Evolutionary conservation across 176 grass and related monocot species (phyloP).

Genomic region (Aegilops sharonensis): DNA sequence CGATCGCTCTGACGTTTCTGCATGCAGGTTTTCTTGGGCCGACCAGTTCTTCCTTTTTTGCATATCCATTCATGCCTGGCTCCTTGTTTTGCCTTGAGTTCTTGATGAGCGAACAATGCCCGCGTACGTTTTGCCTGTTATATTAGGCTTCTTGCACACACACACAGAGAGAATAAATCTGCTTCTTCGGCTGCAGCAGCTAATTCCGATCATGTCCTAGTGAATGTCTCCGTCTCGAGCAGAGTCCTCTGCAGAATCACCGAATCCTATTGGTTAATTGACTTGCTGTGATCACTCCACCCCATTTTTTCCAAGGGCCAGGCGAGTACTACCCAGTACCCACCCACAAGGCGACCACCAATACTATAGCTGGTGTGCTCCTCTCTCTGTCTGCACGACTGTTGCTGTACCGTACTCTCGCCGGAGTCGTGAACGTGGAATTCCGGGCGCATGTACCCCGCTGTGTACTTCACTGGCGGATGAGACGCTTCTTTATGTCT

Average conservation of each 20-base stretch:
- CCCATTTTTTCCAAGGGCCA: constrained; percentile 2
- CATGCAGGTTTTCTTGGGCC: not conserved
- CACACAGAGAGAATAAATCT: not conserved
- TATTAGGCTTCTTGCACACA: not conserved
- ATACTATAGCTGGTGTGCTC: constrained; percentile 24
- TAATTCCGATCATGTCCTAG: not conserved
- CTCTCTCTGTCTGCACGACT: not conserved
- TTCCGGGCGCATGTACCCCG: not conserved
- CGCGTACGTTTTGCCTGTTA: not conserved
- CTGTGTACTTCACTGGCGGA: not conserved
- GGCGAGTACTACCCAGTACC: not conserved
- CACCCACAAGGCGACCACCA: not conserved
- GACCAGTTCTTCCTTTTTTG: not conserved
- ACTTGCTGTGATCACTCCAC: not conserved
- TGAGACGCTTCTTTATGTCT: constrained; percentile 15
- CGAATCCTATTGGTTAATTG: not conserved
- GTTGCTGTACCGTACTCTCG: constrained; percentile 5
- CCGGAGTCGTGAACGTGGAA: not conserved
- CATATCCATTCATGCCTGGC: not conserved
- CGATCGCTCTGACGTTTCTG: not conserved
- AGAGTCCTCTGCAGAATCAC: not conserved
- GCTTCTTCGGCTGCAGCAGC: not conserved
- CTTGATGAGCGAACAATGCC: not conserved
- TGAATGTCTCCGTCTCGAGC: not conserved
- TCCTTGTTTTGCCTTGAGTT: not conserved